Conservation (phyloP, 2,329 filamentous ascomycete genomes). For the Gaeumannomyces sp. region DNA sequence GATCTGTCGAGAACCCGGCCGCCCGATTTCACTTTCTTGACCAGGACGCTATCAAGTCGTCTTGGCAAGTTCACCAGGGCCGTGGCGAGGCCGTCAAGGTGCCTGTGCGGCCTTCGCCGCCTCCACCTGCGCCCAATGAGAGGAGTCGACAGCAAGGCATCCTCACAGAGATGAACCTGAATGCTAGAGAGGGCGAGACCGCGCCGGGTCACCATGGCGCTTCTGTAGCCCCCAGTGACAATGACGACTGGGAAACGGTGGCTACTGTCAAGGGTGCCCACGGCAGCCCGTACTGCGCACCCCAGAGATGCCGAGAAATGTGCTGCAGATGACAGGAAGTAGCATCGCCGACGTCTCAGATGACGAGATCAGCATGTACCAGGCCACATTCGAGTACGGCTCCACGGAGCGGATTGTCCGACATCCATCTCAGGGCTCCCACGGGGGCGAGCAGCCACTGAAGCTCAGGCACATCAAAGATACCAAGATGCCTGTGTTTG, state of each 20-base stretch:
- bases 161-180: conserved; percentile 8
- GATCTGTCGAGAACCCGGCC: background rate
- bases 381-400: conserved; percentile 15
- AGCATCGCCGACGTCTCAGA: conserved; percentile 42
- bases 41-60: conserved; percentile 4
- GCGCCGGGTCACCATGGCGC: background rate
- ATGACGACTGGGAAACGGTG: conserved; percentile 35
- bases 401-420: conserved; percentile 24
- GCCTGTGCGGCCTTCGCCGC: background rate
- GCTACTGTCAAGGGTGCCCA: conserved; percentile 20
- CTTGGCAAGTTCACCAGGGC: conserved; percentile 2
- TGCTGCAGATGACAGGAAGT: conserved; percentile 25
- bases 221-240: conserved; percentile 20
- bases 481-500: conserved; percentile 22
- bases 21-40: conserved; percentile 1
- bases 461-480: conserved; percentile 17
- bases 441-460: conserved; percentile 12
- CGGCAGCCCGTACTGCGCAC: conserved; percentile 12
- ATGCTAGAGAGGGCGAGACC: background rate
- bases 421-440: conserved; percentile 13
- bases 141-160: background rate
- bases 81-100: conserved; percentile 4
- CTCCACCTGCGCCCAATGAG: conserved; percentile 3
- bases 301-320: background rate
- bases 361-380: conserved; percentile 14